These are phyloP conservation scores for Marasmius oreades DNA, from an alignment of 1,284 basidiomycete genomes.

Conservation along the genomic window DNA sequence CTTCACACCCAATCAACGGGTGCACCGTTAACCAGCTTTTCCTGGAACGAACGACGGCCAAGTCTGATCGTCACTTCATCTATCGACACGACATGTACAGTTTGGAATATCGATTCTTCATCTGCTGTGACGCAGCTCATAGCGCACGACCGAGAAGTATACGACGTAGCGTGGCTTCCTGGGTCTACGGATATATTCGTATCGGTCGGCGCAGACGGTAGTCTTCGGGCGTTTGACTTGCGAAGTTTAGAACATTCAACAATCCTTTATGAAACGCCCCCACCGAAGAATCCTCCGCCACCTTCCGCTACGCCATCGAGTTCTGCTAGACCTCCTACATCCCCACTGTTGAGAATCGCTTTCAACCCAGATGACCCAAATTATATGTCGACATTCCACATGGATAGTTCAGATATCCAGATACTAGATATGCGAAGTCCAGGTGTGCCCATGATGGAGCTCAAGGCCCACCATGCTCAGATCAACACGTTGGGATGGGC, in stretches of 20 bases:
- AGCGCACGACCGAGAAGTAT: slow-evolving; percentile 98
- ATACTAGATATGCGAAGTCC: slow-evolving; percentile 94
- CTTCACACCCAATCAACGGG: slow-evolving; percentile 78
- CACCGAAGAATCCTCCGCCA: slow-evolving; percentile 63
- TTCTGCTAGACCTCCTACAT: slow-evolving; percentile 67
- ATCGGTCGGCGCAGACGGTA: slow-evolving; percentile 96
- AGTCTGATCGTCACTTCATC: slow-evolving; percentile 92
- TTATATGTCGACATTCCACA: slow-evolving; percentile 92
- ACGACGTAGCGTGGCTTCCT: slow-evolving; percentile 98
- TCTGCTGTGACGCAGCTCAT: slow-evolving; percentile 97
- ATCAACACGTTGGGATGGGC: slow-evolving; percentile 90
- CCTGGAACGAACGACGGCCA: slow-evolving; percentile 90
- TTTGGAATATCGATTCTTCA: slow-evolving; percentile 96
- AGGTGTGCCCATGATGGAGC: slow-evolving; percentile 88
- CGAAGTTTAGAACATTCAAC: slow-evolving; percentile 97
- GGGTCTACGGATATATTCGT: slow-evolving; percentile 98
- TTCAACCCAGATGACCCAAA: slow-evolving; percentile 87
- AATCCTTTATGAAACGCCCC: slow-evolving; percentile 94
- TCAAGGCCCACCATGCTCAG: slow-evolving; percentile 73
- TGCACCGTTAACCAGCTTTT: slow-evolving; percentile 92
- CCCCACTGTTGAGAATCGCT: slow-evolving; percentile 79
- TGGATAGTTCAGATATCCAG: slow-evolving; percentile 84
- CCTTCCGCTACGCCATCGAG: slow-evolving; percentile 54
- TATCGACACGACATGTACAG: slow-evolving; percentile 93
- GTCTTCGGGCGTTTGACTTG: slow-evolving; percentile 93